phyloP scores from a whole-genome alignment of 2,329 filamentous ascomycete species.

The Penicillium sp. region DNA sequence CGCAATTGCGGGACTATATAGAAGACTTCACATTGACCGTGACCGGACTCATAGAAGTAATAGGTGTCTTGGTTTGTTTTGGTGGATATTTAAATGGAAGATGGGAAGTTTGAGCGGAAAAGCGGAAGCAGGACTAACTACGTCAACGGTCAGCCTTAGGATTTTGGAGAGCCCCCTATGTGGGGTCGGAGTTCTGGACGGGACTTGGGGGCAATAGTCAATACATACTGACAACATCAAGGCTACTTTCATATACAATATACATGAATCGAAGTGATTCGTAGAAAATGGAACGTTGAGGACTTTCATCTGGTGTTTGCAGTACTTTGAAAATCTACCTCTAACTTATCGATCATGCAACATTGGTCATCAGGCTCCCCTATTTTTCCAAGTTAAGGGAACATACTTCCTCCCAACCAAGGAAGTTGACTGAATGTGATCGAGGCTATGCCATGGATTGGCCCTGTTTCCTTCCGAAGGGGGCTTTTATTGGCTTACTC shows the following conservation, averaged over 20 bases:
- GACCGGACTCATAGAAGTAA: not conserved
- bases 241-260: not conserved
- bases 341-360: not conserved
- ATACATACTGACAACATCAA: not conserved
- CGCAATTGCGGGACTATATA: constrained; percentile 6
- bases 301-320: not conserved
- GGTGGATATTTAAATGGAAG: not conserved
- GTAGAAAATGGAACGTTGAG: not conserved
- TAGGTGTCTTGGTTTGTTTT: not conserved
- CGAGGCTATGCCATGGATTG: not conserved
- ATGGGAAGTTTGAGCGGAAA: constrained; percentile 6
- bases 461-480: not conserved
- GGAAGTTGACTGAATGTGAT: not conserved
- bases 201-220: not conserved
- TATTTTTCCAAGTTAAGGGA: not conserved
- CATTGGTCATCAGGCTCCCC: not conserved
- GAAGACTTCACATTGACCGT: constrained; percentile 1
- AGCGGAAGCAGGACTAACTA: constrained; percentile 9
- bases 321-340: not conserved
- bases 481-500: not conserved
- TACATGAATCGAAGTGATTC: not conserved
- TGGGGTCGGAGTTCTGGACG: not conserved
- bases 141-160: constrained; percentile 19
- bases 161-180: not conserved
- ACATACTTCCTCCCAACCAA: not conserved